phyloP scores from a whole-genome alignment of 352 stramenopile species.

The Albugo candida region DNA sequence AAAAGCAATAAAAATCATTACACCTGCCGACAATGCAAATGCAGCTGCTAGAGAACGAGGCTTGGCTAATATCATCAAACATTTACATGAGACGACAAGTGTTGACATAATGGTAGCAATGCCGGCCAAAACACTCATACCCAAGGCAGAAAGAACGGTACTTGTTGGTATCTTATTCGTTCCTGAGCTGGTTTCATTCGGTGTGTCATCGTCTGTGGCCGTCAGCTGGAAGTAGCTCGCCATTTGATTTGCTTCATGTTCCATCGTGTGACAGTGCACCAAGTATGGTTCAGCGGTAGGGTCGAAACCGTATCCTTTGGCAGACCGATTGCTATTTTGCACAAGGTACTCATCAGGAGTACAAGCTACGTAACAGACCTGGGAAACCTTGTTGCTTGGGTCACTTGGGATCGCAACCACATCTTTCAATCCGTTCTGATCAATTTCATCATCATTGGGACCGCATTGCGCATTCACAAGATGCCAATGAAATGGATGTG shows the following conservation, averaged over 20 bases:
- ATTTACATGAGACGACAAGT: slow-evolving; percentile 39
- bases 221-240: slow-evolving; percentile 45
- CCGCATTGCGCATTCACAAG: slow-evolving; percentile 54
- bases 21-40: slow-evolving; percentile 49
- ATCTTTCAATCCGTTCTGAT: slow-evolving; percentile 48
- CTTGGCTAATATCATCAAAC: slow-evolving; percentile 42
- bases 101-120: slow-evolving; percentile 50
- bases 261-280: slow-evolving; percentile 54
- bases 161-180: slow-evolving; percentile 19
- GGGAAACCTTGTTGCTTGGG: slow-evolving; percentile 19
- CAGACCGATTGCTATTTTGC: slow-evolving; percentile 21
- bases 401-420: slow-evolving; percentile 56
- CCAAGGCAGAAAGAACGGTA: slow-evolving; percentile 40
- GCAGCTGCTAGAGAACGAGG: slow-evolving; percentile 31
- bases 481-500: slow-evolving; percentile 62
- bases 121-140: slow-evolving; percentile 47
- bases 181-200: slow-evolving; percentile 16
- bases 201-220: slow-evolving; percentile 20
- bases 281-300: slow-evolving; percentile 41
- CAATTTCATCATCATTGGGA: slow-evolving; percentile 31
- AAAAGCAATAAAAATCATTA: slow-evolving; percentile 66
- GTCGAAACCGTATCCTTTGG: slow-evolving; percentile 46
- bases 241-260: slow-evolving; percentile 65
- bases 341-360: slow-evolving; percentile 47
- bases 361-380: slow-evolving; percentile 58